phyloP scores from a whole-genome alignment of 2,329 filamentous ascomycete genomes.

The Keithomyces neogunnii region DNA sequence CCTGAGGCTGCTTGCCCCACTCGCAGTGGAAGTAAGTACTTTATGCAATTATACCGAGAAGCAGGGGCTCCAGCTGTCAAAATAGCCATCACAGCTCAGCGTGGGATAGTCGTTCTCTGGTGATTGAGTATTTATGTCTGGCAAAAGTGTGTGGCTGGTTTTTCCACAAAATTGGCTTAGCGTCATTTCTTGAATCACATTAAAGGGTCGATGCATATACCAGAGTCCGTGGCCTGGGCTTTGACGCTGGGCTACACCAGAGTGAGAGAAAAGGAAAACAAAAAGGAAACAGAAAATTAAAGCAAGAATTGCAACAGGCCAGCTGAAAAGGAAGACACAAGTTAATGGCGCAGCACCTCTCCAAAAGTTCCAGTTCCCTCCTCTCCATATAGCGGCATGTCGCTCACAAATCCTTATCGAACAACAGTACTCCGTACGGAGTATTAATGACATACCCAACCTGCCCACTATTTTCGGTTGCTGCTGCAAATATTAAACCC shows the following conservation, averaged over 20 bases:
- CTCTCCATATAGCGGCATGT: too few relatives aligned
- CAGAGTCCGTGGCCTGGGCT: not conserved
- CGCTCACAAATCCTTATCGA: too few relatives aligned
- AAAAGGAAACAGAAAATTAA: too few relatives aligned
- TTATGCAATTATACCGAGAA: slow-evolving; percentile 1
- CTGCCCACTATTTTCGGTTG: not conserved
- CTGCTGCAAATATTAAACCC: not conserved
- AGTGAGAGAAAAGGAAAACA: too few relatives aligned
- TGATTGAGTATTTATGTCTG: not conserved
- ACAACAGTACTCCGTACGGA: too few relatives aligned
- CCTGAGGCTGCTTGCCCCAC: not conserved
- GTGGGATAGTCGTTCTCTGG: not conserved
- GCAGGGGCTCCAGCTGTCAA: not conserved
- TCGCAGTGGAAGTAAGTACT: not conserved
- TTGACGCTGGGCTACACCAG: not conserved
- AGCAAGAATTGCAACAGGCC: too few relatives aligned
- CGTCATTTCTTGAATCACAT: not conserved
- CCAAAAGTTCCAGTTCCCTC: too few relatives aligned
- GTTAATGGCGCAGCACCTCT: too few relatives aligned
- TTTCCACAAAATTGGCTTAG: slow-evolving; percentile 6
- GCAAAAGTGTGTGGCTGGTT: not conserved
- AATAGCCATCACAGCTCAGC: not conserved
- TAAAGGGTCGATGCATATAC: not conserved
- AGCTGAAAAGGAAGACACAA: too few relatives aligned
- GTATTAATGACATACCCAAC: too few relatives aligned